These are phyloP conservation scores for Rhodotorula sp. DNA, from an alignment of 1,284 basidiomycete genomes.

Conservation along the genomic window DNA sequence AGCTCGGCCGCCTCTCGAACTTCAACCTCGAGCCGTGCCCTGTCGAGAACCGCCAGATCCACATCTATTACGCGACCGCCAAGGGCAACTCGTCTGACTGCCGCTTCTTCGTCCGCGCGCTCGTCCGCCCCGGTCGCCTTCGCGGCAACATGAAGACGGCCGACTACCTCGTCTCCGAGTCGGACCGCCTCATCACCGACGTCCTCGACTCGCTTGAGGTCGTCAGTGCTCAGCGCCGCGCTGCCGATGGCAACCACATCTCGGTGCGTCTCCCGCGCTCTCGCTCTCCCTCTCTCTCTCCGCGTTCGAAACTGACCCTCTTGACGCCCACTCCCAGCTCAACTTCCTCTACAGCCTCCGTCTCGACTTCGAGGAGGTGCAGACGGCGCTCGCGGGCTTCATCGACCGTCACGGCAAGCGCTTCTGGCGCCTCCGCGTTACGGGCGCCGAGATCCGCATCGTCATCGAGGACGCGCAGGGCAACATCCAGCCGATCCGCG, in stretches of 20 bases:
- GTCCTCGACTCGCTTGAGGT: conserved; percentile 94
- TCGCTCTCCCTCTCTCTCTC: neutral
- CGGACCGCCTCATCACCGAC: conserved; percentile 91
- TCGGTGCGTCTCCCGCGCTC: conserved; percentile 36
- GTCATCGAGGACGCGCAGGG: conserved; percentile 90
- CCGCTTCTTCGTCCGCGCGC: conserved; percentile 95
- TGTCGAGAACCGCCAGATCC: conserved; percentile 91
- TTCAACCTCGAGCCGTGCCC: conserved; percentile 94
- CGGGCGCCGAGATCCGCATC: conserved; percentile 95
- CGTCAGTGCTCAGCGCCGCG: conserved; percentile 79
- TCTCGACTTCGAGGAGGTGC: conserved; percentile 93
- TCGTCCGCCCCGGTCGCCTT: conserved; percentile 92
- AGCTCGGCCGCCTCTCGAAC: conserved; percentile 92
- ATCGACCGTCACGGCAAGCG: conserved; percentile 97
- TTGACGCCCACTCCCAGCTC: conserved; percentile 27
- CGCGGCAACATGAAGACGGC: conserved; percentile 88
- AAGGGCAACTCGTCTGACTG: conserved; percentile 94
- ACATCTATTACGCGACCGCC: conserved; percentile 90
- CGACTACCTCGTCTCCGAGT: conserved; percentile 97
- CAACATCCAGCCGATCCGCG: conserved; percentile 90
- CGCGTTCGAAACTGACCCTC: conserved; percentile 1
- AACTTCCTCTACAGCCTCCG: conserved; percentile 79
- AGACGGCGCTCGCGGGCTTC: conserved; percentile 94
- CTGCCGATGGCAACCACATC: conserved; percentile 52
- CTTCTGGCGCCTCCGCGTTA: conserved; percentile 96